Evolutionary conservation across 129 eudicot species (phyloP).

Genomic region (Flaveria trinervia): DNA sequence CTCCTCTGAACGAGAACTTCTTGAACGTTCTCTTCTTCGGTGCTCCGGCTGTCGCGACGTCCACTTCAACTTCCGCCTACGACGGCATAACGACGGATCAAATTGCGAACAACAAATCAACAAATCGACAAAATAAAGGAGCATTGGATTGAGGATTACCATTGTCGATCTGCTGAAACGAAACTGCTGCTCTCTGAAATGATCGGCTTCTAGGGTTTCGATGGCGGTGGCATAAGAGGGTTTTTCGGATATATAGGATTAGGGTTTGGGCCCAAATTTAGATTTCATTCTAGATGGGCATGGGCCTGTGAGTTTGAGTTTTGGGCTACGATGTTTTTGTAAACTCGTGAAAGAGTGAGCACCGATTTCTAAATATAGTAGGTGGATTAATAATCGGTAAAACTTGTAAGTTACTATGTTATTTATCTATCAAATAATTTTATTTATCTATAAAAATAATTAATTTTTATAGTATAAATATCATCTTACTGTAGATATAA

Average conservation of each 20-base stretch:
- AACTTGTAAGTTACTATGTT: no score
- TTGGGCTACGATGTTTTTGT: no score
- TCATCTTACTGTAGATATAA: no score
- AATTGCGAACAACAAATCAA: neutral
- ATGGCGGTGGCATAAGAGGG: neutral
- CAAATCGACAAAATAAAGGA: neutral
- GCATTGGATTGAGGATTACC: constrained; percentile 3
- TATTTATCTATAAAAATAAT: no score
- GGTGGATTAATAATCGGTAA: no score
- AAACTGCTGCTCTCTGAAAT: neutral
- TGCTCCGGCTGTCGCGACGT: constrained; percentile 51
- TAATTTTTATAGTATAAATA: no score
- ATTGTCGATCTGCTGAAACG: constrained; percentile 20
- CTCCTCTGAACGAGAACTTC: constrained; percentile 86
- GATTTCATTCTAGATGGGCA: neutral
- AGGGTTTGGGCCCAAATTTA: neutral
- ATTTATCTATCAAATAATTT: no score
- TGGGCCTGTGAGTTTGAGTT: neutral
- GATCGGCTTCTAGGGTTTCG: neutral
- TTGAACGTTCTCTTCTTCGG: constrained; percentile 95
- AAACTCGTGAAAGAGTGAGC: no score
- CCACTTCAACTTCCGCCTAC: constrained; percentile 78
- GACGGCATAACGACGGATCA: neutral
- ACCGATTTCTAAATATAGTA: no score
- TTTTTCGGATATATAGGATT: neutral